These are phyloP conservation scores for Collybiopsis confluens DNA, from an alignment of 768 basidiomycete species.

Conservation along the genomic window DNA sequence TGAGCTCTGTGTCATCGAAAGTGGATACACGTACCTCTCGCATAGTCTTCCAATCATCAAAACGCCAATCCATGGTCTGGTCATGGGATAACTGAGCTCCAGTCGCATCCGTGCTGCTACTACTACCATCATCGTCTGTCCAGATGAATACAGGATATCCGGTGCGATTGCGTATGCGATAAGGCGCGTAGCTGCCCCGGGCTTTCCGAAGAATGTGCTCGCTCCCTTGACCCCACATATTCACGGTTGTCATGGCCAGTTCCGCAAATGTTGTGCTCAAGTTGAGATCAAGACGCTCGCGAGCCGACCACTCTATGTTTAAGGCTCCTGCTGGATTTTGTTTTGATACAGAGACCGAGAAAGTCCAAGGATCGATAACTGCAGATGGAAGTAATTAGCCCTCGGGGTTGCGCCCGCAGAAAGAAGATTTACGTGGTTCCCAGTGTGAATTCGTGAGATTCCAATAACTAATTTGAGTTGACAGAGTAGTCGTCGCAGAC, in stretches of 20 bases:
- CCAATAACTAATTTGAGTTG: slow-evolving; percentile 89
- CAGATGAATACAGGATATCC: slow-evolving; percentile 83
- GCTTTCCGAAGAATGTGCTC: slow-evolving; percentile 69
- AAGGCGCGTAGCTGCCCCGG: slow-evolving; percentile 89
- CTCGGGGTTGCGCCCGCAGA: slow-evolving; percentile 4
- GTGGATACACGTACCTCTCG: slow-evolving; percentile 60
- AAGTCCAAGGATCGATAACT: slow-evolving; percentile 97
- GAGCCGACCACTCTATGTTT: slow-evolving; percentile 61
- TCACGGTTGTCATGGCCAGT: slow-evolving; percentile 68
- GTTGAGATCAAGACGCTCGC: slow-evolving; percentile 87
- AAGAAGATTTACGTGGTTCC: slow-evolving; percentile 71
- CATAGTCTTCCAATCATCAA: slow-evolving; percentile 92
- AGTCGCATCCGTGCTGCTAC: slow-evolving; percentile 40
- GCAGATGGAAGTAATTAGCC: background rate
- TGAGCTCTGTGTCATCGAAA: slow-evolving; percentile 4
- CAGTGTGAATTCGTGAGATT: slow-evolving; percentile 97
- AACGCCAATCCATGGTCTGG: slow-evolving; percentile 87
- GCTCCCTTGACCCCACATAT: slow-evolving; percentile 71
- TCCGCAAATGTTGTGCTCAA: slow-evolving; percentile 88
- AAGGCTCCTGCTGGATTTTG: slow-evolving; percentile 47
- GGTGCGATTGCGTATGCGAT: slow-evolving; percentile 87
- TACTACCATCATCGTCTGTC: slow-evolving; percentile 69
- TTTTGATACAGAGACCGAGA: slow-evolving; percentile 62
- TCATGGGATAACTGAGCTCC: slow-evolving; percentile 66
- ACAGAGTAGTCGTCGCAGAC: slow-evolving; percentile 76